Percentiles rank a stretch among this genome's conserved stretches.
Conservation (phyloP, 2,329 filamentous ascomycete species). For the Chrysoporthe austroafricana region DNA sequence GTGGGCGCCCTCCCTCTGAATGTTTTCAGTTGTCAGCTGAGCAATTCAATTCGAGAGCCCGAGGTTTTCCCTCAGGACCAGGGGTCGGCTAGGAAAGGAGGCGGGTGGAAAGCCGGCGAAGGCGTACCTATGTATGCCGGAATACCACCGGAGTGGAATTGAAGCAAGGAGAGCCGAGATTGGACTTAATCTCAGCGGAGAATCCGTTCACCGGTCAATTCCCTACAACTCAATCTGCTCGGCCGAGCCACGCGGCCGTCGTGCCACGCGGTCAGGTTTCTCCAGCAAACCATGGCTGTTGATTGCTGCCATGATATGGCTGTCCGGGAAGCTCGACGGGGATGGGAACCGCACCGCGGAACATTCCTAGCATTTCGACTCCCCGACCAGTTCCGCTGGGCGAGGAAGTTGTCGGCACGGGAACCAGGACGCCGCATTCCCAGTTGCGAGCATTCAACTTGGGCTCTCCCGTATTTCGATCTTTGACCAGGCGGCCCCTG, state of each 20-base stretch:
- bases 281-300: slow-evolving; percentile 15
- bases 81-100: neutral
- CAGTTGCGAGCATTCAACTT: slow-evolving; percentile 90
- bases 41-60: neutral
- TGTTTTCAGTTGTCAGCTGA: neutral
- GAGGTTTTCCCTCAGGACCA: neutral
- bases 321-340: slow-evolving; percentile 66
- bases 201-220: neutral
- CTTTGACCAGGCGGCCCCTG: slow-evolving; percentile 70
- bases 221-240: neutral
- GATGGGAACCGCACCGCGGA: slow-evolving; percentile 60
- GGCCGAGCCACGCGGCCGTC: neutral
- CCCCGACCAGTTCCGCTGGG: slow-evolving; percentile 11
- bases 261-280: slow-evolving; percentile 4
- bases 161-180: slow-evolving; percentile 1
- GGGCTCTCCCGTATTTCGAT: slow-evolving; percentile 66
- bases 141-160: neutral
- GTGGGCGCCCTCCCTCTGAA: neutral
- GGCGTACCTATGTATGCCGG: neutral
- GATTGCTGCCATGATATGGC: slow-evolving; percentile 44
- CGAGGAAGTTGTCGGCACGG: slow-evolving; percentile 45
- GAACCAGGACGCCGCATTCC: slow-evolving; percentile 89
- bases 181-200: neutral
- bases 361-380: slow-evolving; percentile 46
- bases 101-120: neutral